These are phyloP conservation scores for Neocallimastix lanati DNA, from an alignment of 192 early-diverging fungal species.

Conservation along the genomic window DNA sequence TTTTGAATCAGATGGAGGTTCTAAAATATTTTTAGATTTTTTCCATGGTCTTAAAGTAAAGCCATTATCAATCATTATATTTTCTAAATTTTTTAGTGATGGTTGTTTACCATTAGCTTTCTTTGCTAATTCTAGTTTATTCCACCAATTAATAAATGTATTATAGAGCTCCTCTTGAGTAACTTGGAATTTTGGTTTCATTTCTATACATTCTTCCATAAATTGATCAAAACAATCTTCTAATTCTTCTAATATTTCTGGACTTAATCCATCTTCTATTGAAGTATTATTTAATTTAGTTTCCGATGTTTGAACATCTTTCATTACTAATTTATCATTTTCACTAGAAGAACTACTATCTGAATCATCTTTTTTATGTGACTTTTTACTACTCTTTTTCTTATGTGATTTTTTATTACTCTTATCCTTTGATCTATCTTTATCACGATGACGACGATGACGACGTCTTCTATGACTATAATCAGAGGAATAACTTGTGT, in stretches of 20 bases:
- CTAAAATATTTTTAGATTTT: neutral
- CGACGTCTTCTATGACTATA: neutral
- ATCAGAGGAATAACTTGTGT: neutral
- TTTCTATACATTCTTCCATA: neutral
- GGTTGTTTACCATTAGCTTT: neutral
- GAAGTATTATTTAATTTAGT: neutral
- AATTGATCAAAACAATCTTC: neutral
- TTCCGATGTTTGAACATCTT: neutral
- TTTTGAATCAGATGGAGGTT: neutral
- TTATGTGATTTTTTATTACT: neutral
- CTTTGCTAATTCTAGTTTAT: neutral
- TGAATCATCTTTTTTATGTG: neutral
- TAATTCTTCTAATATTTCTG: neutral
- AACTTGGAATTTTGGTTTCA: neutral
- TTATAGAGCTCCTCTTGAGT: neutral
- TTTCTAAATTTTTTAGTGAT: neutral
- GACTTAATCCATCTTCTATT: neutral
- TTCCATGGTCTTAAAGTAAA: neutral
- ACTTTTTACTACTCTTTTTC: neutral
- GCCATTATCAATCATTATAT: neutral
- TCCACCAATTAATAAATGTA: neutral
- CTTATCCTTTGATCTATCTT: neutral
- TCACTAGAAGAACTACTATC: neutral
- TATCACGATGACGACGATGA: neutral
- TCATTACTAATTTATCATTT: neutral